phyloP scores from a whole-genome alignment of 352 stramenopile genomes.

The Plasmopara halstedii region DNA sequence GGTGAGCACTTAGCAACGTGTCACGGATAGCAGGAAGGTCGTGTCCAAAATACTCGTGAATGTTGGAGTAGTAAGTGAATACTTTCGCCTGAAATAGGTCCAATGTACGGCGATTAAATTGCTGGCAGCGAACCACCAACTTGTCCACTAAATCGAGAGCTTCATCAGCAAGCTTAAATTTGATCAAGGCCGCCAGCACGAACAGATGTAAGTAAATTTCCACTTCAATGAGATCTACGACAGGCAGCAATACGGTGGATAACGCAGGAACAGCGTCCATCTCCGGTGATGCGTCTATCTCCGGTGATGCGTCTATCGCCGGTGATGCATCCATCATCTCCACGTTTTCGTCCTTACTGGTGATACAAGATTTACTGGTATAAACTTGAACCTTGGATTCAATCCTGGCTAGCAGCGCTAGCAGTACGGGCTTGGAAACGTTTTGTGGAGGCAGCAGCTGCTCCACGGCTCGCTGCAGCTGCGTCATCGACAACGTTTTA shows the following conservation, averaged over 20 bases:
- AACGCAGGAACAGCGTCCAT: slow-evolving; percentile 15
- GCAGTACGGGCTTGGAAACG: slow-evolving; percentile 42
- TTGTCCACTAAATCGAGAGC: slow-evolving; percentile 47
- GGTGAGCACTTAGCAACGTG: slow-evolving; percentile 71
- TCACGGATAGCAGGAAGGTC: slow-evolving; percentile 55
- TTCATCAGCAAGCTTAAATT: slow-evolving; percentile 51
- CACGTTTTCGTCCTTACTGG: slow-evolving; percentile 30
- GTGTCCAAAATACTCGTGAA: slow-evolving; percentile 59
- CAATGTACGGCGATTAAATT: slow-evolving; percentile 76
- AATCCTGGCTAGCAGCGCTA: slow-evolving; percentile 45
- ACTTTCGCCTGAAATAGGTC: slow-evolving; percentile 75
- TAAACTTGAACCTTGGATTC: slow-evolving; percentile 25
- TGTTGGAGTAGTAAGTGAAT: slow-evolving; percentile 68
- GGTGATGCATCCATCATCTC: slow-evolving; percentile 48
- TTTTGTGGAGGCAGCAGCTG: slow-evolving; percentile 62
- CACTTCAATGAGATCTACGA: slow-evolving; percentile 76
- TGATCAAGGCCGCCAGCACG: slow-evolving; percentile 62
- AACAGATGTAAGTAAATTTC: slow-evolving; percentile 81
- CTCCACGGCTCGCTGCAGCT: slow-evolving; percentile 50
- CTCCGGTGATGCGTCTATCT: slow-evolving; percentile 34
- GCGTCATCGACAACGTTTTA: slow-evolving; percentile 56
- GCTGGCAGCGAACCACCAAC: slow-evolving; percentile 52
- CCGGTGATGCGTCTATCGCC: slow-evolving; percentile 24
- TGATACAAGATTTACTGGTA: slow-evolving; percentile 1
- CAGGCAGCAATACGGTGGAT: slow-evolving; percentile 27